Base-by-base conservation (phyloP, 2,329 filamentous ascomycete species). In the Ascochyta rabiei region DNA sequence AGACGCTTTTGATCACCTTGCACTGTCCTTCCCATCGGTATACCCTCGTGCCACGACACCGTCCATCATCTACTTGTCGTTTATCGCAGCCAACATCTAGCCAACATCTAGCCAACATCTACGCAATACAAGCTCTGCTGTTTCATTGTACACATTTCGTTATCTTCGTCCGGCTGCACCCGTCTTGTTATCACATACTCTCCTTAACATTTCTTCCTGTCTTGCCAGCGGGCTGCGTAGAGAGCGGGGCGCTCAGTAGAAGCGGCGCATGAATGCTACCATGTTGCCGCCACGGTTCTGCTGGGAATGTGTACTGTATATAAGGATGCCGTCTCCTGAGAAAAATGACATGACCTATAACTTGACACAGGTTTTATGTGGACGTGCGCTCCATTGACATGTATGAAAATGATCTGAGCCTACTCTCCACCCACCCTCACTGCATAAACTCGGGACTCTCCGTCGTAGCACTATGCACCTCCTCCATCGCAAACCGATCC, bases 131-230 rank as follows among this genome's bases (percentile, higher is more conserved):
- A 40, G 10, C 18, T 54, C 44, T 53, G 52, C 42, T 48, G 41
- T 45, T 69, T 72, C 61, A 48, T 55, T 71, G 69, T 71, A 71
- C 49, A 72, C 64, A 67, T 58, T 69, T 64, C 57, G 48, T 57
- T 61, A 46, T 28, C 15, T 55, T 55, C 52, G 37, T 55, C 35
- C 52, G 52, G 52, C 46, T 24, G 23, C 38, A 35, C 12, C 57
- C 52, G 59, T 64, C 58, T 56, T 60, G 59, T 63, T 61, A 28
- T 51, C 48, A 59, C 47, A 46, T 51, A 41, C 48, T 46, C 41
- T 48, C 48, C 38, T 56, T 47, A 42, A 57, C 48, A 52, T 57
- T 34, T 47, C 51, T 58, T 57, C 58, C 64, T 61, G 44, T 60
- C 44, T 60, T 63, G 51, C 54, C 46, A 42, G 48, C 41, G 18